Evolutionary conservation across 1,139 yeast species (phyloP).

Genomic region (Debaryomyces robertsiae): DNA sequence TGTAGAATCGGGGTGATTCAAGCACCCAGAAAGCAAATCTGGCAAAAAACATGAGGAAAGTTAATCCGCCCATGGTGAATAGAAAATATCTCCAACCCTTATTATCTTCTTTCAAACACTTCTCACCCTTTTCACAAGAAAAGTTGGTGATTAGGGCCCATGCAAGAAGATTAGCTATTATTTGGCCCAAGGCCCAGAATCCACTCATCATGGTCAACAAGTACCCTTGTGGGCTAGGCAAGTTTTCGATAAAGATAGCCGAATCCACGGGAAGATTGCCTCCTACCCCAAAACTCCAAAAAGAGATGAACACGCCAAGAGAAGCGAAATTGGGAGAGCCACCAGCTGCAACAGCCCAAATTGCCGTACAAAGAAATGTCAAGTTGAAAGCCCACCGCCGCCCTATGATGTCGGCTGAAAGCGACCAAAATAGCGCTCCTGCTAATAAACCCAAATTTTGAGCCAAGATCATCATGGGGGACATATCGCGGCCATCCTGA

Average conservation of each 20-base stretch:
- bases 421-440: slow-evolving; percentile 47
- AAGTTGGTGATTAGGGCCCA: slow-evolving; percentile 46
- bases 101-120: slow-evolving; percentile 38
- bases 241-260: slow-evolving; percentile 46
- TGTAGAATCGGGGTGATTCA: slow-evolving; percentile 43
- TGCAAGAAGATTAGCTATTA: slow-evolving; percentile 39
- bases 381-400: slow-evolving; percentile 47
- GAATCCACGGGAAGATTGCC: slow-evolving; percentile 50
- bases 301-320: slow-evolving; percentile 38
- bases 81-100: slow-evolving; percentile 49
- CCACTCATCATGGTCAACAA: slow-evolving; percentile 44
- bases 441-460: slow-evolving; percentile 46
- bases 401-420: slow-evolving; percentile 44
- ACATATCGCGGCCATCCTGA: slow-evolving; percentile 19
- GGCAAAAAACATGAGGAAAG: slow-evolving; percentile 38
- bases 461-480: slow-evolving; percentile 43
- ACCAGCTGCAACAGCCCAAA: slow-evolving; percentile 42
- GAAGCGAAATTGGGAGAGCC: slow-evolving; percentile 45
- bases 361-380: slow-evolving; percentile 44
- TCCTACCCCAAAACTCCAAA: slow-evolving; percentile 51
- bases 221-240: slow-evolving; percentile 43
- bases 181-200: slow-evolving; percentile 50
- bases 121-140: slow-evolving; percentile 32
- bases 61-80: slow-evolving; percentile 43
- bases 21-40: slow-evolving; percentile 40